Conservation (phyloP, 495 filamentous ascomycete species). For the Neurospora sp. region DNA sequence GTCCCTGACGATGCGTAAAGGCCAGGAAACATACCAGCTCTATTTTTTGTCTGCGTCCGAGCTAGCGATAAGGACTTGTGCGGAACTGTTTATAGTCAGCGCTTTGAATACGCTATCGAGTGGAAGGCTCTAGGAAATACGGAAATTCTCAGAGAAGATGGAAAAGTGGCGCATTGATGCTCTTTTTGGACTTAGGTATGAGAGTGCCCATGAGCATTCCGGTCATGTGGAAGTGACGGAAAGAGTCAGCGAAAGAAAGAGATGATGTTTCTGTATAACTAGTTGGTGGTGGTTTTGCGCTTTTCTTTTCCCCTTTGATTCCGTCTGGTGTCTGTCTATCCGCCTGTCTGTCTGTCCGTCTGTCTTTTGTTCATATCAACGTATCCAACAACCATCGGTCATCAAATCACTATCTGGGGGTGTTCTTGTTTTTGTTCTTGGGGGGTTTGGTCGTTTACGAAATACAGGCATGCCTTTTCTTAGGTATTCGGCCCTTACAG, state of each 20-base stretch:
- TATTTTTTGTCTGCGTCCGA: neutral
- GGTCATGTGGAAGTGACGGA: neutral
- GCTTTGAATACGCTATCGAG: neutral
- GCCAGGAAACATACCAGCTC: neutral
- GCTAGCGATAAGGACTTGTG: neutral
- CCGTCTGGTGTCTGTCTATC: neutral
- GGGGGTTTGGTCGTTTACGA: neutral
- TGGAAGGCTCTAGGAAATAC: neutral
- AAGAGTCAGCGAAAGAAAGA: neutral
- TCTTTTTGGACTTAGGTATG: neutral
- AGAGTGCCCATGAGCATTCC: neutral
- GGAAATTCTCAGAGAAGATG: neutral
- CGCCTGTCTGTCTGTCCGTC: neutral
- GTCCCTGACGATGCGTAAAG: neutral
- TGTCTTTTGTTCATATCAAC: neutral
- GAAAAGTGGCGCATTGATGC: neutral
- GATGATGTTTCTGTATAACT: constrained; percentile 12
- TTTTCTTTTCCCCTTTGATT: neutral
- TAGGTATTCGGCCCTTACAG: neutral
- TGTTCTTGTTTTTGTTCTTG: neutral
- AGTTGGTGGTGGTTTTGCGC: constrained; percentile 8
- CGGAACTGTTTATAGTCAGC: neutral
- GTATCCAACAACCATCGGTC: neutral
- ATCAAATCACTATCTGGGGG: neutral
- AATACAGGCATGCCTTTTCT: neutral